Evolutionary conservation across 768 basidiomycete species (phyloP), one percentile per base, ranked within the genome.

Genomic region (Dioszegia crocea): DNA sequence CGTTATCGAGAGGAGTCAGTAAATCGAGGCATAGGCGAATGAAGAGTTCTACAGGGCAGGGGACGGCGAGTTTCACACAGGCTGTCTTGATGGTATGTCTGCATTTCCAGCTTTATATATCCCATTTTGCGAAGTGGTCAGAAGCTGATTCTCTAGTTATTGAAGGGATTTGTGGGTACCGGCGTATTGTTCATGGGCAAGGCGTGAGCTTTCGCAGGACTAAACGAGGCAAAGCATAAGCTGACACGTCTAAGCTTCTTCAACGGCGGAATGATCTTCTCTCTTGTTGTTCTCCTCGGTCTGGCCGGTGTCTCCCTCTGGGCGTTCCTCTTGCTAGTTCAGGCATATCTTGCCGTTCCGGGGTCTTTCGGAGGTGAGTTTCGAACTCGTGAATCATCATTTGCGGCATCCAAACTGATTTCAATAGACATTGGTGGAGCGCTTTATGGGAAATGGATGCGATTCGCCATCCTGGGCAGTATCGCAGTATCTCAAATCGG

Each of bases 131-230:
- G n/a, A n/a, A n/a, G n/a, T n/a, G n/a, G n/a, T n/a, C n/a, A n/a
- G n/a, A 39, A 53, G n/a, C 43, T 31, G 24, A 36, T 39, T 45
- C 51, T 29, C 11, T 65, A 93, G 90, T 78, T 98, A 55, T 79
- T 96, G 59, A 97, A 97, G 78, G 85, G 88, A 0, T 98, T 98
- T 68, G 85, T 98, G 46, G 94, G 94, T 21, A 97, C 94, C 14
- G 94, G 94, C 16, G 88, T 99, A 10, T 76, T 99, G 33, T 98
- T 99, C 80, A 83, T 99, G 26, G 96, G 91, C 51, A 94, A 90
- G 79, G 96, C 86, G 88, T 91, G 76, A 69, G 88, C 78, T 60
- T 26, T 3, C 52, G 64, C 23, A 43, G 8, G 40, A 8, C 67
- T 27, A 30, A 39, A 38, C 12, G 29, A 41, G 29, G n/a, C n/a